phyloP scores from a whole-genome alignment of 177 flowering plant genomes.

The Vitis hybrid region DNA sequence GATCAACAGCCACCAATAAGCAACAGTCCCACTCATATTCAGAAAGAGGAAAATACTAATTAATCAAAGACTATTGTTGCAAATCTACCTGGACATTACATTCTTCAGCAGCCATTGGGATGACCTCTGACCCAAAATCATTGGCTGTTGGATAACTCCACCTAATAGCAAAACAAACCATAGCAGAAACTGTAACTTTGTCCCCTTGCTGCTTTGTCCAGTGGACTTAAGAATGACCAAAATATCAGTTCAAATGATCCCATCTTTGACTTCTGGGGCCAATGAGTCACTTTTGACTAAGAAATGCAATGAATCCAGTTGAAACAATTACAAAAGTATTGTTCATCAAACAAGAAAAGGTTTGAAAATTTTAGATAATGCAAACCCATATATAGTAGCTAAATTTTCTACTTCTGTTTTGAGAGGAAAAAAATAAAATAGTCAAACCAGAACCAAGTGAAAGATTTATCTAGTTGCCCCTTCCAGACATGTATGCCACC shows the following conservation, averaged over 20 bases:
- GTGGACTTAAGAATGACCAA: neutral
- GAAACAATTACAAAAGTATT: too few species aligned
- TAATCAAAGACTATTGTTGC: neutral
- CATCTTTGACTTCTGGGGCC: neutral
- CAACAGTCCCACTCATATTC: neutral
- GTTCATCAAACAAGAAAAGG: too few species aligned
- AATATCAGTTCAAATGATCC: neutral
- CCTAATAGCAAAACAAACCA: neutral
- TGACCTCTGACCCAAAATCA: constrained; percentile 7
- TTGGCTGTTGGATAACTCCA: neutral
- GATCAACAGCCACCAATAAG: neutral
- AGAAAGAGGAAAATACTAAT: neutral
- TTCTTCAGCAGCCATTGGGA: constrained; percentile 1
- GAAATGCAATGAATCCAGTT: too few species aligned
- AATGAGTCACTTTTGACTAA: neutral
- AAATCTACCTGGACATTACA: neutral
- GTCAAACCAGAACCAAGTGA: too few species aligned
- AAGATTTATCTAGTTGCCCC: too few species aligned
- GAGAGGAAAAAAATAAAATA: too few species aligned
- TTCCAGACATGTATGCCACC: too few species aligned
- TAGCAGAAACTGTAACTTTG: neutral
- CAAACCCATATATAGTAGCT: too few species aligned
- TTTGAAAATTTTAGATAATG: too few species aligned
- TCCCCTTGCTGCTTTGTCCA: neutral
- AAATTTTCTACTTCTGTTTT: too few species aligned